A percentile compares a stretch with the other conserved stretches of the same genome.
These are phyloP conservation scores for Chlorella ohadii DNA, from an alignment of 139 green algal genomes.

Conservation along the genomic window DNA sequence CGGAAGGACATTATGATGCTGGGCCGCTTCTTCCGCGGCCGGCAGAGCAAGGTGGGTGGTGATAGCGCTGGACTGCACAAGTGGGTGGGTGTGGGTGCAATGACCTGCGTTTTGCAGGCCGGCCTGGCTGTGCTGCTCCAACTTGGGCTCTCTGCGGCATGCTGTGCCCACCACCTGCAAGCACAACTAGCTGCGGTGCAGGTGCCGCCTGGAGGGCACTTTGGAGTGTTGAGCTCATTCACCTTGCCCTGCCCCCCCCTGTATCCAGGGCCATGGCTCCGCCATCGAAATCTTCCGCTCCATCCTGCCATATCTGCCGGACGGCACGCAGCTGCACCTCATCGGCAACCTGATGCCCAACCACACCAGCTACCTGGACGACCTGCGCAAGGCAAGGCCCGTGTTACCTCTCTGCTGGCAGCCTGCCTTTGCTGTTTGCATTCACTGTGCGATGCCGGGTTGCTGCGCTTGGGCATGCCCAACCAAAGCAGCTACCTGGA, in stretches of 20 bases:
- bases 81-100: background rate
- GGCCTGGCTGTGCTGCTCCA: too few species aligned
- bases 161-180: too few species aligned
- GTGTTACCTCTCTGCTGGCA: too few species aligned
- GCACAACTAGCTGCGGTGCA: too few species aligned
- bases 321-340: slow-evolving; percentile 26
- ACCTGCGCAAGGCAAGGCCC: background rate
- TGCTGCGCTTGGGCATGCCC: too few species aligned
- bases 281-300: slow-evolving; percentile 26
- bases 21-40: slow-evolving; percentile 32
- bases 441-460: too few species aligned
- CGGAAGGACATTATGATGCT: slow-evolving; percentile 34
- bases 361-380: slow-evolving; percentile 8
- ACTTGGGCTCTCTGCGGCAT: too few species aligned
- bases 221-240: too few species aligned
- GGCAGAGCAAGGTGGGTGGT: slow-evolving; percentile 38
- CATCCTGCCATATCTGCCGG: slow-evolving; percentile 20
- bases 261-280: slow-evolving; percentile 4
- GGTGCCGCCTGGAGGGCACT: too few species aligned
- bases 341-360: slow-evolving; percentile 34
- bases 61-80: too few species aligned
- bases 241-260: too few species aligned
- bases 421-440: background rate
- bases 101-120: too few species aligned
- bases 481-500: slow-evolving; percentile 6